Percentiles rank a stretch among this genome's conserved stretches.
phyloP scores from a whole-genome alignment of 495 filamentous ascomycete species.

The Trichoderma orchidacearum region DNA sequence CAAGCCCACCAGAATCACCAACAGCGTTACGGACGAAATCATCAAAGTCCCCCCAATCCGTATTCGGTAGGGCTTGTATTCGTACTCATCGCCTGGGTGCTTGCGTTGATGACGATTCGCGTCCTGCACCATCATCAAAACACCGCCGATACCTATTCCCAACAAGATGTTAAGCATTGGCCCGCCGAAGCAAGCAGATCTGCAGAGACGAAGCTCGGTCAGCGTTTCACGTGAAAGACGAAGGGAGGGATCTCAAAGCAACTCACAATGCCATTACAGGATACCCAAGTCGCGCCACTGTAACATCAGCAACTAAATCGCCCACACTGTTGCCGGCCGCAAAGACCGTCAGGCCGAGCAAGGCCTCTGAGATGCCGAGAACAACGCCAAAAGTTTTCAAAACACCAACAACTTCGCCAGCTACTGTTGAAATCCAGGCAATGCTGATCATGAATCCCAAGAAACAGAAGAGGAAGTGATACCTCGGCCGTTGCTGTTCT shows the following conservation, averaged over 20 bases:
- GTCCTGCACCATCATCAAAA: conserved; percentile 63
- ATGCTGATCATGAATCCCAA: conserved; percentile 86
- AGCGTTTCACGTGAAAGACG: no score
- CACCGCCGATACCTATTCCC: conserved; percentile 77
- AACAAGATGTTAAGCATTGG: conserved; percentile 97
- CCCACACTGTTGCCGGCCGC: conserved; percentile 93
- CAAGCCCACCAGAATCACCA: conserved; percentile 67
- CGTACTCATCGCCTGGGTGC: conserved; percentile 39
- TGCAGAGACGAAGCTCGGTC: conserved; percentile 12
- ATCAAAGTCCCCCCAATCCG: conserved; percentile 72
- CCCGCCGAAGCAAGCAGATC: conserved; percentile 84
- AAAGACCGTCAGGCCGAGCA: conserved; percentile 90
- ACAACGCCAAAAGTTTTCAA: conserved; percentile 92
- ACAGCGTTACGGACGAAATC: conserved; percentile 64
- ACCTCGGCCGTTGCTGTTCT: conserved; percentile 41
- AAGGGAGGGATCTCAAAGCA: neutral
- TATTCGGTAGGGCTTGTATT: conserved; percentile 58
- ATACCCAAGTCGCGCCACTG: conserved; percentile 81
- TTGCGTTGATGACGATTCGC: conserved; percentile 38
- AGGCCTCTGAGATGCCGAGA: conserved; percentile 84
- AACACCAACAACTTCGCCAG: conserved; percentile 89
- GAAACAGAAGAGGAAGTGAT: conserved; percentile 67
- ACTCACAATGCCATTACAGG: conserved; percentile 85
- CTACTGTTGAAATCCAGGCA: conserved; percentile 92
- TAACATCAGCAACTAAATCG: conserved; percentile 89